Evolutionary conservation across 352 stramenopile species (phyloP).

Genomic region (Pythium aquatile): DNA sequence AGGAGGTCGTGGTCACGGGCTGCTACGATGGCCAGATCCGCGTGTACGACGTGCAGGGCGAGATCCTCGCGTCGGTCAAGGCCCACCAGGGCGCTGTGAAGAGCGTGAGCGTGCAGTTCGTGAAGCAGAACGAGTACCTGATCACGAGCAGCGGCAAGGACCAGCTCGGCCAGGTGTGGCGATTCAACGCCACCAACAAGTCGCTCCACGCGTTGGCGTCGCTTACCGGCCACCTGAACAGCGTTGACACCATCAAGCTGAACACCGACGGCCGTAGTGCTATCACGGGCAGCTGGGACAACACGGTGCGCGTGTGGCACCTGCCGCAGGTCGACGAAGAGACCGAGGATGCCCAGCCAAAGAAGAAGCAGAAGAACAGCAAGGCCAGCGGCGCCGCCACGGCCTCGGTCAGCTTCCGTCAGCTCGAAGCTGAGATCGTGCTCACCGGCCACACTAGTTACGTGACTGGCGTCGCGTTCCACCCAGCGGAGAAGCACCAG

Average conservation of each 20-base stretch:
- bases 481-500: conserved; percentile 47
- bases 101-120: conserved; percentile 42
- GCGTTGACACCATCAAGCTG: conserved; percentile 62
- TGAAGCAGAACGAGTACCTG: conserved; percentile 43
- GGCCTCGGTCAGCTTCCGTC: conserved; percentile 50
- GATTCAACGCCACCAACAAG: conserved; percentile 34
- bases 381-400: conserved; percentile 26
- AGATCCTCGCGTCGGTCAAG: conserved; percentile 61
- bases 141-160: conserved; percentile 81
- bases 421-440: conserved; percentile 72
- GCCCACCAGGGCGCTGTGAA: conserved; percentile 81
- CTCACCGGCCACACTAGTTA: conserved; percentile 77
- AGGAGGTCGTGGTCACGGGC: conserved; percentile 65
- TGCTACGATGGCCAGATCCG: conserved; percentile 87
- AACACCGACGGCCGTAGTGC: conserved; percentile 37
- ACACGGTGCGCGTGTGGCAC: conserved; percentile 79
- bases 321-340: conserved; percentile 24
- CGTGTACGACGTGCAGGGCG: conserved; percentile 60
- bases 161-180: conserved; percentile 70
- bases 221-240: conserved; percentile 78
- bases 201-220: conserved; percentile 51
- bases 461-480: conserved; percentile 74
- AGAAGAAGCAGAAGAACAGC: conserved; percentile 71
- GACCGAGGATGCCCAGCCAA: conserved; percentile 34
- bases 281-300: conserved; percentile 80